Evolutionary conservation across 2,329 filamentous ascomycete species (phyloP).

Genomic region (Bipolaris zeicola): DNA sequence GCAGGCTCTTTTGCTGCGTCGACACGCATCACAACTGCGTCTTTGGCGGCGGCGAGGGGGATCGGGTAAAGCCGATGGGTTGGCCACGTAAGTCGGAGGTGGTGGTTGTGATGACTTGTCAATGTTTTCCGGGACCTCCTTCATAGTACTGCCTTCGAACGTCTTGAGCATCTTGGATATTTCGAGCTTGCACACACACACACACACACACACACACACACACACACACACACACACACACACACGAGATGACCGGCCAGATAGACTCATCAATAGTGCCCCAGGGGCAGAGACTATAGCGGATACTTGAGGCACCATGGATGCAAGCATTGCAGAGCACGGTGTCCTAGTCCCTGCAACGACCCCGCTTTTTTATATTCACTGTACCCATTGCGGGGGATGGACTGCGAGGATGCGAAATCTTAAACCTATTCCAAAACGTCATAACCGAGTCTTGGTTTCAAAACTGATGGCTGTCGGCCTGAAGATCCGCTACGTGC

Average conservation of each 20-base stretch:
- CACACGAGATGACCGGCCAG: not conserved
- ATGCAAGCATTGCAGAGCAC: constrained; percentile 1
- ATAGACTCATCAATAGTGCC: not conserved
- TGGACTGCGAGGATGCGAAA: constrained; percentile 9
- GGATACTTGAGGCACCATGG: constrained; percentile 3
- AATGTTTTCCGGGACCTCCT: not conserved
- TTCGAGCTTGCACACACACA: not conserved
- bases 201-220: too few relatives aligned
- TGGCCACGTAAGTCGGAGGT: not conserved
- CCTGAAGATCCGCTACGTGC: not conserved
- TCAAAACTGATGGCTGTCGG: not conserved
- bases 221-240: too few relatives aligned
- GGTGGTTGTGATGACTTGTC: not conserved
- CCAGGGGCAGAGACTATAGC: not conserved
- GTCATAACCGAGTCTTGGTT: constrained; percentile 2
- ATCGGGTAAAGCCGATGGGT: not conserved
- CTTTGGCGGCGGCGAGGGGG: constrained; percentile 12
- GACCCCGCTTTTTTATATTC: constrained; percentile 16
- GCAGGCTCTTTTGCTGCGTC: constrained; percentile 53
- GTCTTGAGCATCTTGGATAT: constrained; percentile 5
- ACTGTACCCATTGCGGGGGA: constrained; percentile 12
- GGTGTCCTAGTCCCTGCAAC: constrained; percentile 3
- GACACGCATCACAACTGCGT: constrained; percentile 54
- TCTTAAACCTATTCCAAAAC: not conserved
- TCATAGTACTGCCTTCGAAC: constrained; percentile 7